A percentile compares a stretch with the other conserved stretches of the same genome.
Conservation (phyloP, 1,284 basidiomycete genomes). For the Malassezia vespertilionis region DNA sequence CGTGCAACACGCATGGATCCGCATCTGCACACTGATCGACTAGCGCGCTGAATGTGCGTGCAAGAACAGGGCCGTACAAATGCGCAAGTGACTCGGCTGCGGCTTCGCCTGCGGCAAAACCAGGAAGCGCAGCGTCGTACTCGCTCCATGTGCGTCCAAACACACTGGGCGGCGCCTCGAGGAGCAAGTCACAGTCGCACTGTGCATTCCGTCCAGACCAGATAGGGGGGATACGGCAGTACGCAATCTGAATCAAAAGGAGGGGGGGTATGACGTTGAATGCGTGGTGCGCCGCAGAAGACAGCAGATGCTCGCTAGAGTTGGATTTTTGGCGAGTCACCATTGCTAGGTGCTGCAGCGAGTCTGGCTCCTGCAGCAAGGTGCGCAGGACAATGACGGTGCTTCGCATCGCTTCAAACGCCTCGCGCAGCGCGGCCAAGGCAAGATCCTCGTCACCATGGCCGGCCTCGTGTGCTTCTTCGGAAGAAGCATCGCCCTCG, state of each 20-base stretch:
- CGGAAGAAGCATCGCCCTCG: not conserved
- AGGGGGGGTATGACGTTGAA: constrained; percentile 38
- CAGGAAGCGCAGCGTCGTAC: constrained; percentile 38
- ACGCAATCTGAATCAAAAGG: constrained; percentile 38
- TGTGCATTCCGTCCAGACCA: constrained; percentile 15
- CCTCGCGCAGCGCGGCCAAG: constrained; percentile 37
- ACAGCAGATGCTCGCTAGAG: constrained; percentile 7
- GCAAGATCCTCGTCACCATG: constrained; percentile 40
- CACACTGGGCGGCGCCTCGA: constrained; percentile 33
- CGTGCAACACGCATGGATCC: not conserved
- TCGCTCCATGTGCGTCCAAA: constrained; percentile 38
- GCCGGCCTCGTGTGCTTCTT: not conserved
- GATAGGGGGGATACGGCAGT: constrained; percentile 33
- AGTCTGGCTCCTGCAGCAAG: constrained; percentile 30
- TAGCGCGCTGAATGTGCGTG: not conserved
- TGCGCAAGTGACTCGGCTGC: constrained; percentile 33
- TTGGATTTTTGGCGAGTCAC: not conserved
- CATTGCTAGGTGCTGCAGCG: not conserved
- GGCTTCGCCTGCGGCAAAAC: constrained; percentile 33
- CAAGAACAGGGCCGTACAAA: constrained; percentile 20
- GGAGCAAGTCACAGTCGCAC: not conserved
- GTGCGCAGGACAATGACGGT: constrained; percentile 34
- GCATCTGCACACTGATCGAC: not conserved
- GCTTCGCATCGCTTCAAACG: constrained; percentile 36
- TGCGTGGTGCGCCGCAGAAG: constrained; percentile 22